Evolutionary conservation across 768 basidiomycete species (phyloP), one percentile per base, ranked within the genome.

Genomic region (Leccinum pellstonianum): DNA sequence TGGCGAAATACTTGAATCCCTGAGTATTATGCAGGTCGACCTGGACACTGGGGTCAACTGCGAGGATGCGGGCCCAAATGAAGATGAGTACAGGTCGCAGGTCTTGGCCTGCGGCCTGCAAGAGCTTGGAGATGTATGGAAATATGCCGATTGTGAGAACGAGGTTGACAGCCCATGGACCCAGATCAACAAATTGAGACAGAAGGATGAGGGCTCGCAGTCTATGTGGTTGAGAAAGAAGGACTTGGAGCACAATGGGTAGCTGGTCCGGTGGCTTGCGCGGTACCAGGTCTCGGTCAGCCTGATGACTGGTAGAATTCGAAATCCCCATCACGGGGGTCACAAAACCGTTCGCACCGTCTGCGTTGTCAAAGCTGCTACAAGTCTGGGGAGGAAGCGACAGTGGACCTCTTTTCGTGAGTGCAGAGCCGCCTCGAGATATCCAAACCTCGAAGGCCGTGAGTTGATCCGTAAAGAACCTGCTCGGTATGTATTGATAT

Each of bases 401-500:
- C 67, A 90, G 70, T 1, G 90, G 90, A 0, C 91, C 92, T 27
- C 83, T 83, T 62, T 83, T 86, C 1, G 90, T 91, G 54, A 93
- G 76, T 0, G 91, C 91, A 3, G 91, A 91, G 1, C 91, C 93
- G 17, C 95, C 94, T 50, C 95, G 86, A 5, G 93, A 93, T 64
- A 99, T 93, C 97, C 96, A 99, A 27, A 98, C 93, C 70, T 98
- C 93, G 67, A 99, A 98, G 2, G 96, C 97, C 0, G 93, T 95
- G 25, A 99, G 82, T 68, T 98, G 95, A 68, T 98, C 95, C 1
- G 92, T 84, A 76, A 98, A 99, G 77, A 99, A 99, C 55, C 86
- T 83, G 69, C 90, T 97, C 8, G 93, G 89, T 43, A 87, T 74
- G 71, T 98, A 98, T 31, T 81, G 77, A 65, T 90, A 88, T 3